Evolutionary conservation across 164 flowering plant genomes (phyloP), one percentile per base, ranked within the genome.

Genomic region (Aristolochia californica): DNA sequence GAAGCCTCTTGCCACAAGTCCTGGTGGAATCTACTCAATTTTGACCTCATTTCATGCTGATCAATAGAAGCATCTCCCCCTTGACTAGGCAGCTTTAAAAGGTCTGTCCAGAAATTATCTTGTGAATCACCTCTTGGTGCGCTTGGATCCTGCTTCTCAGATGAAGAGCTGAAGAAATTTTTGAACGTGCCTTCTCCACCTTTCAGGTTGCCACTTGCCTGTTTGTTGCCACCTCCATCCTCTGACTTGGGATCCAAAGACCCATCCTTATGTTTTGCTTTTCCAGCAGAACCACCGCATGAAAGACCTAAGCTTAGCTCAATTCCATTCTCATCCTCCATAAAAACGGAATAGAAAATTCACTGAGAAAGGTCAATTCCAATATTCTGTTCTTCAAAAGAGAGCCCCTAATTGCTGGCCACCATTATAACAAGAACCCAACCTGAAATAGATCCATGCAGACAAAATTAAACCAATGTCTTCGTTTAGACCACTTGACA

Each of bases 301-400:
- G 87, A 78, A 24, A 87, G 69, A 55, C 87, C 88, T 74, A 93
- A 79, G 71, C 97, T 83, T 61, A 93, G 79, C 69, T 87, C 96
- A 66, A 93, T 81, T 30, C 84, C 88, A 73, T 74, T 78, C 9
- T 83, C 94, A 60, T 87, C 88, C 55, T 87, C 99, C 99, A 93
- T n/a, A 89, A 53, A 53, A 64, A 40, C 15, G 18, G 4, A 12
- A 34, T 3, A 34, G 7, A 7, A 2, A 4, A 5, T 34, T 34
- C 5, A 3, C 1, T 7, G 10, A 34, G 40, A 9, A 34, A 34
- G 40, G 40, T 0, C 10, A 34, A 34, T 12, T 34, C 7, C 40
- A 34, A 7, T 34, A 5, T 34, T 34, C 40, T 34, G 10, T 34
- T 34, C 40, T 34, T 34, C 10, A 34, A 34, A 34, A 34, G 40